Conservation (phyloP, 2,329 filamentous ascomycete species). For the Fusarium vanettenii region DNA sequence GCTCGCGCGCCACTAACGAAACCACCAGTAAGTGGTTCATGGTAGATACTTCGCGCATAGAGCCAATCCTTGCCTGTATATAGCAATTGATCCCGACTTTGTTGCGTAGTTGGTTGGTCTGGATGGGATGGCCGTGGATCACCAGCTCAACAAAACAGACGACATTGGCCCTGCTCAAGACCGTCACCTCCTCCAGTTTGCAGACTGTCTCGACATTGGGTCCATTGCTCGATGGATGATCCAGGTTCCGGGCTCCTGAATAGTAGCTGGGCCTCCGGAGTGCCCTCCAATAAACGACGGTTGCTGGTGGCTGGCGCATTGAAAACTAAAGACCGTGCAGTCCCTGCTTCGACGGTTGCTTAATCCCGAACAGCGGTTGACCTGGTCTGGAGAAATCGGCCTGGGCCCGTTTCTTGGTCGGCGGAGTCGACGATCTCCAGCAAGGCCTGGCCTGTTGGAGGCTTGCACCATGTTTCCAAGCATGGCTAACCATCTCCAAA, state of each 20-base stretch:
- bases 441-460: background rate
- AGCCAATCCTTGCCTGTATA: background rate
- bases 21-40: background rate
- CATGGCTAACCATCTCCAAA: conserved; percentile 7
- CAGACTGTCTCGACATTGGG: background rate
- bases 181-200: background rate
- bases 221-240: background rate
- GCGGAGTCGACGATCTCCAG: background rate
- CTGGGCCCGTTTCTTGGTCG: conserved; percentile 4
- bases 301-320: conserved; percentile 28
- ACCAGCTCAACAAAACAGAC: background rate
- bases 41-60: background rate
- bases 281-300: conserved; percentile 3
- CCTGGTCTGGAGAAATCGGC: conserved; percentile 15
- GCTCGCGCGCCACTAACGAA: background rate
- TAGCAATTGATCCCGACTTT: conserved; percentile 22
- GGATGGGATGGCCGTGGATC: background rate
- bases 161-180: background rate
- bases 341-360: conserved; percentile 16
- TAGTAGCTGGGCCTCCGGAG: conserved; percentile 20
- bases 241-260: conserved; percentile 16
- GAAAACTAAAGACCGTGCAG: conserved; percentile 37
- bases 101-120: background rate
- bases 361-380: conserved; percentile 18
- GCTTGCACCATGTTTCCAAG: conserved; percentile 2